Conservation (phyloP, 805 yeast species). For the Ogataea pignaliae region DNA sequence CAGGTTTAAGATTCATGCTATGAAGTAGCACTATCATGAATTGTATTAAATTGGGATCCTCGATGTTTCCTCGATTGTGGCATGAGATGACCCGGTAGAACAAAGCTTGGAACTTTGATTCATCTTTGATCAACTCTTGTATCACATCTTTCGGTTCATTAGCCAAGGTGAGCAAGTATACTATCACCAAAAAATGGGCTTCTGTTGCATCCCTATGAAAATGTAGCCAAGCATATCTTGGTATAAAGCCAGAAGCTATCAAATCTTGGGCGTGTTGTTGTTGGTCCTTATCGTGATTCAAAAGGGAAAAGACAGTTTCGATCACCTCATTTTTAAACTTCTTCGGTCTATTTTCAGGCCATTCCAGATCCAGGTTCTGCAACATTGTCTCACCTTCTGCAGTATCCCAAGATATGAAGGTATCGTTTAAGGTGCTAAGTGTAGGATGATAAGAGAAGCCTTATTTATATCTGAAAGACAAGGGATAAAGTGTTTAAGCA, state of each 20-base stretch:
- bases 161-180: slow-evolving; percentile 11
- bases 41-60: slow-evolving; percentile 10
- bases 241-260: slow-evolving; percentile 19
- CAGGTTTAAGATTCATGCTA: slow-evolving; percentile 16
- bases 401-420: too few species aligned
- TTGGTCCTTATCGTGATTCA: neutral
- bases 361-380: neutral
- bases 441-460: too few species aligned
- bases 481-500: too few species aligned
- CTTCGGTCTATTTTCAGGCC: slow-evolving; percentile 2
- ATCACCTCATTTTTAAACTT: slow-evolving; percentile 6
- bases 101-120: slow-evolving; percentile 24
- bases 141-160: neutral
- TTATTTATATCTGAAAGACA: too few species aligned
- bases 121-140: slow-evolving; percentile 9
- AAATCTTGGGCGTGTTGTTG: neutral
- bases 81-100: slow-evolving; percentile 28
- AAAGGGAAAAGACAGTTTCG: neutral
- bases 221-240: slow-evolving; percentile 36
- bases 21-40: slow-evolving; percentile 23
- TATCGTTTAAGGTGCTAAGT: too few species aligned
- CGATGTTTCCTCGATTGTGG: slow-evolving; percentile 10
- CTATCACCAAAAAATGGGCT: slow-evolving; percentile 36
- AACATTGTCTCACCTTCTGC: neutral
- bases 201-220: slow-evolving; percentile 37